Evolutionary conservation across 2,329 filamentous ascomycete species (phyloP), one percentile per base, ranked within the genome.

Genomic region (Lachnellula subtilissima): DNA sequence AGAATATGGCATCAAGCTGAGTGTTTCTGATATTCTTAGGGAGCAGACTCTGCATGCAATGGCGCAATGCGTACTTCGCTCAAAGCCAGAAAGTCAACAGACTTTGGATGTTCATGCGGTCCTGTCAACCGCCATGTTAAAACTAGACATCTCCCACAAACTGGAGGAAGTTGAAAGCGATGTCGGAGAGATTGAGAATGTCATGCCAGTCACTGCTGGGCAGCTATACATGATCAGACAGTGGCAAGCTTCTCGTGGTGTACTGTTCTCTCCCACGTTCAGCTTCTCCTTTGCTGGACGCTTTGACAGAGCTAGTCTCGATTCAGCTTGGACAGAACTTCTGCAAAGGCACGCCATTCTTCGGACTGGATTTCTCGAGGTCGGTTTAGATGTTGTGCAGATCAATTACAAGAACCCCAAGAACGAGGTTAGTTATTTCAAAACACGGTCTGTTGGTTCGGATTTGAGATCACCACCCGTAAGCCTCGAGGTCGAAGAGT

Each of bases 161-260:
- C 59, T 85, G 1, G 32, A 62, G 0, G 52, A 65, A 1, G 68
- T 74, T 8, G 73, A 74, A 0, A 67, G 88, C 0, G 55, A 72
- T 0, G 19, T 65, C 1, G 71, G 73, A 5, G 72, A 74, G 0
- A 67, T 91, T 0, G 54, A 73, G 1, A 37, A 65, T 1, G 61
- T 88, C 0, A 69, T 93, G 1, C 90, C 90, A 1, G 85, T 86
- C 2, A 84, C 89, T 3, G 79, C 91, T 2, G 89, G 91, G 65
- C 91, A 97, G 68, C 73, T 83, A 0, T 92, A 94, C 70, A 90
- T 94, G 84, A 75, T 97, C 25, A 84, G 83, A 15, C 79, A 83
- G 45, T 95, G 90, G 89, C 80, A 88, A 59, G 84, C 83, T 45
- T 83, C 85, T 0, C 66, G 74, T 1, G 88, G 89, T 0, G 69